These are phyloP conservation scores for Myxozyma melibiosi DNA, from an alignment of 805 yeast species.

Conservation along the genomic window DNA sequence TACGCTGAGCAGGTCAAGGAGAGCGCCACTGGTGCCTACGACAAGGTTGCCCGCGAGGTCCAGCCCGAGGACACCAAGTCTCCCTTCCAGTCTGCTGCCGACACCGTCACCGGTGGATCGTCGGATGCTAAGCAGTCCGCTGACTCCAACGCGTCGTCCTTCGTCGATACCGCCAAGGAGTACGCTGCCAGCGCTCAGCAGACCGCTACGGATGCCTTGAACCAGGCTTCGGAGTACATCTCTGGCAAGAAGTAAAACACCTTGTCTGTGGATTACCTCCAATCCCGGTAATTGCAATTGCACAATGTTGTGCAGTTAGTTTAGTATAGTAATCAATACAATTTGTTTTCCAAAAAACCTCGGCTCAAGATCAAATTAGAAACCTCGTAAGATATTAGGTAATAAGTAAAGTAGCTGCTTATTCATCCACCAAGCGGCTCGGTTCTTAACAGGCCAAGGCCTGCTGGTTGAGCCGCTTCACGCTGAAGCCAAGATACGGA, in stretches of 20 bases:
- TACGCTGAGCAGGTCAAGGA: conserved; percentile 71
- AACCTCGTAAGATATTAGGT: too few species aligned
- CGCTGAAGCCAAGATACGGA: too few species aligned
- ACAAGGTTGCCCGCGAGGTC: conserved; percentile 58
- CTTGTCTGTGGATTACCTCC: neutral
- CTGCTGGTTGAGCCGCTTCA: too few species aligned
- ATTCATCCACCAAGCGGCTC: too few species aligned
- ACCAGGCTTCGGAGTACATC: conserved; percentile 42
- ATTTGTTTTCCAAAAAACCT: too few species aligned
- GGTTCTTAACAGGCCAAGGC: too few species aligned
- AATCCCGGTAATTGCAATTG: neutral
- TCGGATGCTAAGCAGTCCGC: conserved; percentile 59
- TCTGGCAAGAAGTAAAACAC: conserved; percentile 34
- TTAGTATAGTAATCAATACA: too few species aligned
- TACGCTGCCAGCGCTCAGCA: conserved; percentile 33
- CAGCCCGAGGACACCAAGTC: conserved; percentile 74
- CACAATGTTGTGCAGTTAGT: neutral
- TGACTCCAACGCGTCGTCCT: conserved; percentile 44
- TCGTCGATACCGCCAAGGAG: conserved; percentile 40
- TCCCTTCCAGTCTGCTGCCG: conserved; percentile 66
- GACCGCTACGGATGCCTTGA: conserved; percentile 40
- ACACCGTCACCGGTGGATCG: conserved; percentile 54
- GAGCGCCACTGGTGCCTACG: conserved; percentile 63
- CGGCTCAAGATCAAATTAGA: too few species aligned
- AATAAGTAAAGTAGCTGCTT: too few species aligned